These are phyloP conservation scores for Glycine latifolia DNA, from an alignment of 306 rosid species.

Conservation along the genomic window DNA sequence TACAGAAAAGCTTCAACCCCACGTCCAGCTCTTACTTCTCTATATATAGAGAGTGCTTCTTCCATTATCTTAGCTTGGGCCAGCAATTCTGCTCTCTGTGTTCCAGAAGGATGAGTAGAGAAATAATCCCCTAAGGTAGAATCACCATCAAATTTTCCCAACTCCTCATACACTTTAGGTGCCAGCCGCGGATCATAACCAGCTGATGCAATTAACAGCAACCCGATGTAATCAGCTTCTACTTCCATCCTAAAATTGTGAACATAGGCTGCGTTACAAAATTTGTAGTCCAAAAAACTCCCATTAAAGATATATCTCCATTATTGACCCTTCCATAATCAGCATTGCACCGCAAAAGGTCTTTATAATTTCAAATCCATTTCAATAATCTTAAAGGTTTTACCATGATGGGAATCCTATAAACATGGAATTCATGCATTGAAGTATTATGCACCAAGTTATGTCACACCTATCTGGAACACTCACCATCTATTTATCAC, in stretches of 20 bases:
- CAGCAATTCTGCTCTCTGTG: constrained; percentile 67
- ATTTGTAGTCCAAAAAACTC: not conserved
- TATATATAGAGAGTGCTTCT: constrained; percentile 66
- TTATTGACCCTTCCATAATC: not conserved
- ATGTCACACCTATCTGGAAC: not conserved
- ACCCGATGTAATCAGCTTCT: constrained; percentile 88
- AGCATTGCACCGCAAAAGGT: not conserved
- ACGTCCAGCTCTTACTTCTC: constrained; percentile 54
- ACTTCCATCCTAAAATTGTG: constrained; percentile 70
- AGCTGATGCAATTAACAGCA: constrained; percentile 76
- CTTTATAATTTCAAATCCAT: too few species aligned
- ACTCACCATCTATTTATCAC: not conserved
- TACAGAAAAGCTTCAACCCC: constrained; percentile 71
- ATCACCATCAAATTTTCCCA: constrained; percentile 55
- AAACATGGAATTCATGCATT: not conserved
- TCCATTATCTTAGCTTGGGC: constrained; percentile 77
- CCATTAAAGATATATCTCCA: not conserved
- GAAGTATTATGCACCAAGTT: not conserved
- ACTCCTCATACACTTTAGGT: constrained; percentile 68
- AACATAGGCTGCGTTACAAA: not conserved
- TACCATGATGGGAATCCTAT: not conserved
- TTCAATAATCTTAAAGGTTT: not conserved
- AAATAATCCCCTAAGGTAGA: constrained; percentile 59
- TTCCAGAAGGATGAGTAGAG: constrained; percentile 75
- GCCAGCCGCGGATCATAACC: constrained; percentile 85